These are phyloP conservation scores for Lactarius evosmus DNA, from an alignment of 768 basidiomycete species.

Conservation along the genomic window DNA sequence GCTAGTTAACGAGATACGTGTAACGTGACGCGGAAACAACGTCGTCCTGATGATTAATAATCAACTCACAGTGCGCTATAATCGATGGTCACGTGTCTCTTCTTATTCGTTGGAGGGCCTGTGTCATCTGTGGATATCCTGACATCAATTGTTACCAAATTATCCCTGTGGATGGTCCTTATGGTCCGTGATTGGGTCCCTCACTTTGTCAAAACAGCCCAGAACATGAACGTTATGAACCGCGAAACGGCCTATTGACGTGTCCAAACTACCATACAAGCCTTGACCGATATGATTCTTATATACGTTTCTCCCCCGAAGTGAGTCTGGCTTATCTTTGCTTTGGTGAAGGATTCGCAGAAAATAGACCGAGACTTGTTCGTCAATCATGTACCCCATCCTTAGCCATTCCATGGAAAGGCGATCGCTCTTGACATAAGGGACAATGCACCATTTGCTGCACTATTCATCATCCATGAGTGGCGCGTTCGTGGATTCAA, in stretches of 20 bases:
- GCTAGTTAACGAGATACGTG: too few relatives aligned
- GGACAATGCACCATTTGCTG: conserved; percentile 36
- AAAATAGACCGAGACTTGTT: conserved; percentile 30
- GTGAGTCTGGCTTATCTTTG: conserved; percentile 24
- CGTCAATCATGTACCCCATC: conserved; percentile 30
- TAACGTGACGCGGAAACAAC: too few relatives aligned
- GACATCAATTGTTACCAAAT: too few relatives aligned
- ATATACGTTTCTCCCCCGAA: conserved; percentile 33
- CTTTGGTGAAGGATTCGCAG: neutral
- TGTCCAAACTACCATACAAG: conserved; percentile 11
- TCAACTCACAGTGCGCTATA: too few relatives aligned
- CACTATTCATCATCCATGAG: conserved; percentile 38
- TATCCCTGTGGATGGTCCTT: conserved; percentile 6
- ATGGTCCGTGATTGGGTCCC: neutral
- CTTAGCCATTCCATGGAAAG: conserved; percentile 36
- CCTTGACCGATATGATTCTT: conserved; percentile 31
- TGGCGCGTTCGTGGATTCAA: conserved; percentile 37
- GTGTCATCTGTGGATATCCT: too few relatives aligned
- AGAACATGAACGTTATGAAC: neutral
- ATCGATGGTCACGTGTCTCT: too few relatives aligned
- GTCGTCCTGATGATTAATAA: too few relatives aligned
- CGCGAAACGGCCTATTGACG: conserved; percentile 2
- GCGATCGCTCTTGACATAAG: conserved; percentile 36
- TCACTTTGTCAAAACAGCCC: neutral
- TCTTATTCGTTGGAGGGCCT: too few relatives aligned